Conservation (phyloP, 768 basidiomycete species). For the Phylloporus arenicola region DNA sequence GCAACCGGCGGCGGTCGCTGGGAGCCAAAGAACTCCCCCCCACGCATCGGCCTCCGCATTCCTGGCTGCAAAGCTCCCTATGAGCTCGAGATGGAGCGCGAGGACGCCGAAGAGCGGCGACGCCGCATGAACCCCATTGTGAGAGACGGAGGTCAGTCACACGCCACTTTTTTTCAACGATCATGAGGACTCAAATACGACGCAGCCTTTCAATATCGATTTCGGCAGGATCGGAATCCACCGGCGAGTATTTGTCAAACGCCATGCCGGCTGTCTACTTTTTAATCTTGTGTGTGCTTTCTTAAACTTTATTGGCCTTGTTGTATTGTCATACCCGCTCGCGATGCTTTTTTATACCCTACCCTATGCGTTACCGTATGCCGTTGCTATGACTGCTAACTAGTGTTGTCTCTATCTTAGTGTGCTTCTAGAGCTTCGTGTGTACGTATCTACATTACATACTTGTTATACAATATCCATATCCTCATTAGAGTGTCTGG, state of each 20-base stretch:
- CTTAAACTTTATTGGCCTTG: conserved; percentile 15
- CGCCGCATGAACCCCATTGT: conserved; percentile 60
- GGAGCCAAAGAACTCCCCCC: conserved; percentile 57
- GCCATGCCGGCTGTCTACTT: conserved; percentile 56
- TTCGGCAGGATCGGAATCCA: conserved; percentile 47
- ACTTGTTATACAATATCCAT: background rate
- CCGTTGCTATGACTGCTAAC: conserved; percentile 6
- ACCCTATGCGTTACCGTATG: conserved; percentile 20
- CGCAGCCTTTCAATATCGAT: conserved; percentile 62
- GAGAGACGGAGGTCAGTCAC: conserved; percentile 44
- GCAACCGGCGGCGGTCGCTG: conserved; percentile 76
- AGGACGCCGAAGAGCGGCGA: conserved; percentile 49
- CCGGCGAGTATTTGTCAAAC: conserved; percentile 37
- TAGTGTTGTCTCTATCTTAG: conserved; percentile 11
- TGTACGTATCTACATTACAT: conserved; percentile 20
- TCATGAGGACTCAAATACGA: background rate
- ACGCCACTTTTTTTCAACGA: background rate
- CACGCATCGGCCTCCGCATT: conserved; percentile 42
- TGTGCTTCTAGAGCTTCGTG: conserved; percentile 19
- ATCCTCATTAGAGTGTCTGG: background rate
- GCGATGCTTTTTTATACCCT: conserved; percentile 14
- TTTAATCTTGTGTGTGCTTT: conserved; percentile 30
- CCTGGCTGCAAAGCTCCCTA: conserved; percentile 64
- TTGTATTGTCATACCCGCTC: conserved; percentile 24
- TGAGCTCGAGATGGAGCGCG: conserved; percentile 65